Evolutionary conservation across 257 asterid species (phyloP).

Genomic region (Solanum sitiens): DNA sequence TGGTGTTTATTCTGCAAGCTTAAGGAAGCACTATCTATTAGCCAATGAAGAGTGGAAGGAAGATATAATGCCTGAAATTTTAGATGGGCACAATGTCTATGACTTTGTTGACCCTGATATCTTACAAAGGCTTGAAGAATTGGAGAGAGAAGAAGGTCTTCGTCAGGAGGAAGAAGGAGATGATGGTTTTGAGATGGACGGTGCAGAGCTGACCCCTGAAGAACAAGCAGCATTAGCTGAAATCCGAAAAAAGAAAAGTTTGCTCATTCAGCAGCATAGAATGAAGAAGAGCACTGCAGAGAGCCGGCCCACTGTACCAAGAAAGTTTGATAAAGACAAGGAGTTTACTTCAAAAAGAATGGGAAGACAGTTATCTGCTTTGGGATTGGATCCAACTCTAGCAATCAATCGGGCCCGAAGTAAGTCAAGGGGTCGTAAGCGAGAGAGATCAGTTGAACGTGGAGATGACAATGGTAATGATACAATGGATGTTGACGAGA

Average conservation of each 20-base stretch:
- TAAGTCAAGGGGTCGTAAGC: conserved; percentile 80
- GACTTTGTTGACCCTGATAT: conserved; percentile 93
- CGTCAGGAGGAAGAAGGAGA: conserved; percentile 65
- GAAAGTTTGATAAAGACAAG: conserved; percentile 74
- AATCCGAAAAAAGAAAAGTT: conserved; percentile 74
- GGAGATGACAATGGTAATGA: conserved; percentile 17
- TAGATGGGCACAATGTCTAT: conserved; percentile 89
- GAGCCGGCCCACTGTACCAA: conserved; percentile 71
- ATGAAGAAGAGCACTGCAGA: conserved; percentile 82
- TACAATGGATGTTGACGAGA: conserved; percentile 68
- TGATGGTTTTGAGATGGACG: conserved; percentile 79
- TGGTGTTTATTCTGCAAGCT: conserved; percentile 95
- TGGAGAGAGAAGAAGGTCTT: conserved; percentile 76
- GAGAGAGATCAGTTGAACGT: conserved; percentile 59
- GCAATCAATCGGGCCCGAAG: conserved; percentile 82
- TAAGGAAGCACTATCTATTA: conserved; percentile 71
- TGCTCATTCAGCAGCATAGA: conserved; percentile 72
- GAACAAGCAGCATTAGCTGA: conserved; percentile 53
- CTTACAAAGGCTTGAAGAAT: conserved; percentile 73
- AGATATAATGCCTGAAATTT: conserved; percentile 74
- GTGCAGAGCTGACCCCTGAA: conserved; percentile 66
- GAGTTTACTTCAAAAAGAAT: conserved; percentile 57
- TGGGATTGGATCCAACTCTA: conserved; percentile 70
- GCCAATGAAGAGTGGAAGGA: conserved; percentile 91
- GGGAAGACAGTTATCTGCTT: conserved; percentile 67